These are phyloP conservation scores for Ophiostoma piceae DNA, from an alignment of 2,329 filamentous ascomycete species.

Conservation along the genomic window DNA sequence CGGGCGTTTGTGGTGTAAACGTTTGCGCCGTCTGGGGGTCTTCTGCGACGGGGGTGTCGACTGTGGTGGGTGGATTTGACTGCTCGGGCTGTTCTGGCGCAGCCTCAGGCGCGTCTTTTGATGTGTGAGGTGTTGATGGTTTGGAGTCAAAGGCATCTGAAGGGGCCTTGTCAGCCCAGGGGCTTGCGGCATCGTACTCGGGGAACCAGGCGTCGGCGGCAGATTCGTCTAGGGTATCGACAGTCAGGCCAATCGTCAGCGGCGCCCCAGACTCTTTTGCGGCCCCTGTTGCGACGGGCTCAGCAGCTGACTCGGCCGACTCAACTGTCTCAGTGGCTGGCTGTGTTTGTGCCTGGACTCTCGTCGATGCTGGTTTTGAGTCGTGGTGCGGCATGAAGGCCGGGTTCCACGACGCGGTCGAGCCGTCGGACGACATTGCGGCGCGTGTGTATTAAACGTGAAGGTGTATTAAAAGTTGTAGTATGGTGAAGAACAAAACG, in stretches of 20 bases:
- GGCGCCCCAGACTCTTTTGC: not conserved
- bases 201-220: conserved; percentile 33
- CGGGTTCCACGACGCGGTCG: conserved; percentile 41
- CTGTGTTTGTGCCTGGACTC: not conserved
- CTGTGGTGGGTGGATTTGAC: not conserved
- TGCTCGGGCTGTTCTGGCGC: not conserved
- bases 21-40: conserved; percentile 7
- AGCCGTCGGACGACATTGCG: conserved; percentile 41
- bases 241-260: not conserved
- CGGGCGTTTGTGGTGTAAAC: not conserved
- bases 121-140: not conserved
- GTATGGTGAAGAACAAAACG: not conserved
- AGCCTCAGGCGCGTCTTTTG: not conserved
- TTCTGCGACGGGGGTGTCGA: not conserved
- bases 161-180: conserved; percentile 22
- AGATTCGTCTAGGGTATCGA: conserved; percentile 18
- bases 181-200: conserved; percentile 31
- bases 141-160: conserved; percentile 18
- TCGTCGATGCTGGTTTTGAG: not conserved
- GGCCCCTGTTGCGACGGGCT: not conserved
- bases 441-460: not conserved
- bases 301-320: no score
- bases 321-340: not conserved
- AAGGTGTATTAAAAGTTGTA: not conserved
- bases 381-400: conserved; percentile 46